Conservation (phyloP, 441 rosid species). For the Erodium moschatum region DNA sequence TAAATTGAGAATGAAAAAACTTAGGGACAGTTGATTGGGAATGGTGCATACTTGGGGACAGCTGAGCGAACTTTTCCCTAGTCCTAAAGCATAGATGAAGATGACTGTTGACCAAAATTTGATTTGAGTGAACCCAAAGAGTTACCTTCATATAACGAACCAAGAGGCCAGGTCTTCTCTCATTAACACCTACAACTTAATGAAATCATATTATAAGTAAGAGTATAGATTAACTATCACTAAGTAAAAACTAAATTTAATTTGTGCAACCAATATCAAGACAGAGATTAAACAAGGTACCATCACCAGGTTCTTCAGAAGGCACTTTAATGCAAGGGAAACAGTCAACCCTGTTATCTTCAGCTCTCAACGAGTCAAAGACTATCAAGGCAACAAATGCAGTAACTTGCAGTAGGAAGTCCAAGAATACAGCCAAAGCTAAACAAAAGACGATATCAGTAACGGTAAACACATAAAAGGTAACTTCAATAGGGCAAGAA, state of each 20-base stretch:
- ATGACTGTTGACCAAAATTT: not conserved
- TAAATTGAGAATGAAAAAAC: too few relatives aligned
- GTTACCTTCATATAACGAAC: constrained; percentile 51
- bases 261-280: not conserved
- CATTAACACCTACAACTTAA: constrained; percentile 24
- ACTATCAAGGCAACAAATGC: constrained; percentile 54
- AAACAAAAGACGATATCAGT: constrained; percentile 18
- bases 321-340: constrained; percentile 46
- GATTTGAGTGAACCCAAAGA: constrained; percentile 7
- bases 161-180: constrained; percentile 40
- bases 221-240: not conserved
- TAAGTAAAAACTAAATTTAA: not conserved
- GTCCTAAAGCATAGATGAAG: not conserved
- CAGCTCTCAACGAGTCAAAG: constrained; percentile 44
- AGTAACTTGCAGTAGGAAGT: constrained; percentile 58
- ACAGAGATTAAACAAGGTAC: constrained; percentile 22
- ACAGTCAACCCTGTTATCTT: constrained; percentile 53
- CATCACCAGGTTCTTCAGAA: constrained; percentile 33
- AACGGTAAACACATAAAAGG: constrained; percentile 11
- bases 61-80: not conserved
- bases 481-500: not conserved
- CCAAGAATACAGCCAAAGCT: constrained; percentile 59
- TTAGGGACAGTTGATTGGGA: too few relatives aligned
- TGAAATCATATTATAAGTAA: constrained; percentile 18
- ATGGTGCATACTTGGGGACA: too few relatives aligned